Evolutionary conservation across 106 monocot species (phyloP).

Genomic region (Xerophyta viscosa): DNA sequence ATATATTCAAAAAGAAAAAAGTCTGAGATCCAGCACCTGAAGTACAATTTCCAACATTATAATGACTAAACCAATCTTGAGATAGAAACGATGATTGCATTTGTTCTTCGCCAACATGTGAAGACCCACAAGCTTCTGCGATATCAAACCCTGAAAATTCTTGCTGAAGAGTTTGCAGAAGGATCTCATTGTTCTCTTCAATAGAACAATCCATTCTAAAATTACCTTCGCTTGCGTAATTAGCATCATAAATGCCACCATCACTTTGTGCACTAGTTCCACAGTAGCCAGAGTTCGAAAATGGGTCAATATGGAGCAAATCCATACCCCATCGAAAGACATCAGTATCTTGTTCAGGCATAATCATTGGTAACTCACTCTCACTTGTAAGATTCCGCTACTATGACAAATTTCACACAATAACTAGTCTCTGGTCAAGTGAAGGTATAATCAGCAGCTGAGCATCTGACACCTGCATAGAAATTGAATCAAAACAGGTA

Average conservation of each 20-base stretch:
- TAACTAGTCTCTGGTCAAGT: background rate
- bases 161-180: conserved; percentile 53
- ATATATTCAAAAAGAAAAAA: background rate
- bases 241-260: conserved; percentile 27
- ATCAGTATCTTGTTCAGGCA: conserved; percentile 78
- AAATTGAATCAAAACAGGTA: too few relatives aligned
- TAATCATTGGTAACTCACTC: conserved; percentile 72
- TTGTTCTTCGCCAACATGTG: conserved; percentile 44
- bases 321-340: conserved; percentile 59
- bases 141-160: conserved; percentile 57
- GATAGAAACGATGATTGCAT: conserved; percentile 40
- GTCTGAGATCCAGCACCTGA: conserved; percentile 26
- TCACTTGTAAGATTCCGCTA: conserved; percentile 1
- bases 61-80: conserved; percentile 61
- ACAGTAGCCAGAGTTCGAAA: conserved; percentile 50
- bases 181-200: conserved; percentile 42
- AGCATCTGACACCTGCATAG: too few relatives aligned
- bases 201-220: conserved; percentile 23
- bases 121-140: conserved; percentile 52
- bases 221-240: conserved; percentile 46
- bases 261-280: conserved; percentile 35
- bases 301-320: conserved; percentile 53
- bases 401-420: conserved; percentile 2
- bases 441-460: background rate
- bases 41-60: conserved; percentile 31